These are phyloP conservation scores for Lablab purpureus DNA, from an alignment of 306 rosid species.

Conservation along the genomic window DNA sequence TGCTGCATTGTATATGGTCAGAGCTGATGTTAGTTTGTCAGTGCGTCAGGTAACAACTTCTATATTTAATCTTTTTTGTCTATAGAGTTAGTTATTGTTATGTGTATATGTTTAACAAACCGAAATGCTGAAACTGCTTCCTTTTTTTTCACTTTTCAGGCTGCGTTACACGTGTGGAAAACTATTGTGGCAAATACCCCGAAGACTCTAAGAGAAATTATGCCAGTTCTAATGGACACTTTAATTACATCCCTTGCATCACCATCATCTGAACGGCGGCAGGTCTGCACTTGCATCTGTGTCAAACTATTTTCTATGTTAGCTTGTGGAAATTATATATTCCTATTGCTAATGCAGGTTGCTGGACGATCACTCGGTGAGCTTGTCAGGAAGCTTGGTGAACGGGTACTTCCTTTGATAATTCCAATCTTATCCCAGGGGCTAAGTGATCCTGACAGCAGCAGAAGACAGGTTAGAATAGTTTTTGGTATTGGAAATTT, in stretches of 20 bases:
- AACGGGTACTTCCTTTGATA: conserved; percentile 92
- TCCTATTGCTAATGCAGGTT: conserved; percentile 61
- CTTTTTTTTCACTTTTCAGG: conserved; percentile 55
- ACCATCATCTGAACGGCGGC: conserved; percentile 91
- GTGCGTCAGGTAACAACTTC: conserved; percentile 86
- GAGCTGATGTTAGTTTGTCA: conserved; percentile 94
- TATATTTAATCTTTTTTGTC: background rate
- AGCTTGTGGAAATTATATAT: conserved; percentile 13
- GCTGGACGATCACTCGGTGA: conserved; percentile 98
- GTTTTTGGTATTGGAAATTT: conserved; percentile 9
- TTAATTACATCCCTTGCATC: conserved; percentile 96
- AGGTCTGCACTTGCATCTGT: conserved; percentile 57
- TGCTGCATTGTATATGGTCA: conserved; percentile 96
- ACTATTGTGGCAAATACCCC: conserved; percentile 98
- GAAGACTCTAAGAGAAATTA: conserved; percentile 91
- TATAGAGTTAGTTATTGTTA: background rate
- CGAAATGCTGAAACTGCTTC: conserved; percentile 12
- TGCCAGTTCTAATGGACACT: conserved; percentile 97
- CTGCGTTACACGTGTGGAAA: conserved; percentile 99
- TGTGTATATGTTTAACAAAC: background rate
- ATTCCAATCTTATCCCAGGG: conserved; percentile 96
- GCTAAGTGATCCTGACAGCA: conserved; percentile 67
- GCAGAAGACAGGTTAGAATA: conserved; percentile 88
- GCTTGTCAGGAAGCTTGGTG: conserved; percentile 99
- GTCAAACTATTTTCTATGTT: conserved; percentile 25